Percentiles rank a stretch among this genome's conserved stretches.
Evolutionary conservation across 495 filamentous ascomycete genomes (phyloP).

Genomic region (Ramalina intermedia): DNA sequence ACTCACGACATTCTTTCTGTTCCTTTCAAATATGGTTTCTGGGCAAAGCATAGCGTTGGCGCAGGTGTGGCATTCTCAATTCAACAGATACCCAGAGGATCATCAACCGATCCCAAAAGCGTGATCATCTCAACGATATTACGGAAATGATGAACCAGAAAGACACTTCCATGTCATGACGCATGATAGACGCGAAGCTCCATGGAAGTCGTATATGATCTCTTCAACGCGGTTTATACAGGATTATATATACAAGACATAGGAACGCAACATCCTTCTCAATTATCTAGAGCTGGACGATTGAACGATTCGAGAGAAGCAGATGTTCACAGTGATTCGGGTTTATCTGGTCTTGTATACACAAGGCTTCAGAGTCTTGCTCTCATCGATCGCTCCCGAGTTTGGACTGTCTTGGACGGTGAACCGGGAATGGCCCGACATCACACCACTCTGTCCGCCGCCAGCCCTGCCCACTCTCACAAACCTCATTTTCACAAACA

Average conservation of each 20-base stretch:
- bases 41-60: background rate
- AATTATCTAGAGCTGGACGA: too few species aligned
- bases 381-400: constrained; percentile 36
- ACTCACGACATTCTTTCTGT: background rate
- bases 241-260: too few species aligned
- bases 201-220: too few species aligned
- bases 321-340: background rate
- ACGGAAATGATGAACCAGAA: background rate
- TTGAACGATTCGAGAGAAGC: too few species aligned
- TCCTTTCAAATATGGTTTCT: background rate
- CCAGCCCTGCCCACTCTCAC: constrained; percentile 48
- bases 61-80: background rate
- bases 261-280: too few species aligned
- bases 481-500: constrained; percentile 96
- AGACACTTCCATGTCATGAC: background rate
- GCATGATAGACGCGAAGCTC: too few species aligned
- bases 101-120: background rate
- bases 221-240: too few species aligned
- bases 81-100: background rate
- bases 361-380: constrained; percentile 79
- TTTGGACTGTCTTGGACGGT: constrained; percentile 38
- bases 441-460: constrained; percentile 14
- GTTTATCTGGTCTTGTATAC: constrained; percentile 77
- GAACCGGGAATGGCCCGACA: constrained; percentile 41
- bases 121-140: constrained; percentile 9